Percentiles rank a stretch among this genome's conserved stretches.
phyloP scores from a whole-genome alignment of 2,329 filamentous ascomycete genomes.

The Hypoxylon sp. region DNA sequence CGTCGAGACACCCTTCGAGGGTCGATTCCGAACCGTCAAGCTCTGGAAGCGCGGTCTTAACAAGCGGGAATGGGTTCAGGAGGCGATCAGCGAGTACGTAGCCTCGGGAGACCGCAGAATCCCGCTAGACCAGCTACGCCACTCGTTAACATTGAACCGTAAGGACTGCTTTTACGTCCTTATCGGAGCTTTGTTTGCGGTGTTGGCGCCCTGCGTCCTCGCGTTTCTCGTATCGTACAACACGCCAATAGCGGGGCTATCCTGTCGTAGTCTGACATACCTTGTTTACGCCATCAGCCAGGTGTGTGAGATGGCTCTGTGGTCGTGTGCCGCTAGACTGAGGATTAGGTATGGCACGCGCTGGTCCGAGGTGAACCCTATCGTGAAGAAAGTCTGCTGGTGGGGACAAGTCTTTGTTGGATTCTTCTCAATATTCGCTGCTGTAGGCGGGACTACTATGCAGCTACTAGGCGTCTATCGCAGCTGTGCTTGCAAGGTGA shows the following conservation, averaged over 20 bases:
- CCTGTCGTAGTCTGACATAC: constrained; percentile 56
- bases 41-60: constrained; percentile 56
- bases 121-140: constrained; percentile 38
- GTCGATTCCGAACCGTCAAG: constrained; percentile 52
- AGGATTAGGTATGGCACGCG: constrained; percentile 48
- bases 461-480: constrained; percentile 53
- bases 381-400: constrained; percentile 52
- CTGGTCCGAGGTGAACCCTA: constrained; percentile 49
- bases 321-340: constrained; percentile 51
- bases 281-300: constrained; percentile 56
- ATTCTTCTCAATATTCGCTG: constrained; percentile 52
- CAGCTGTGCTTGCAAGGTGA: constrained; percentile 51
- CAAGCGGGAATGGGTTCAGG: constrained; percentile 53
- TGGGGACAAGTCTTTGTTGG: constrained; percentile 53
- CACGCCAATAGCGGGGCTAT: constrained; percentile 54
- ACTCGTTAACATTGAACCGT: constrained; percentile 40
- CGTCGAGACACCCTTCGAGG: constrained; percentile 51
- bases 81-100: constrained; percentile 51
- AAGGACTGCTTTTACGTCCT: constrained; percentile 49
- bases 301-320: constrained; percentile 52
- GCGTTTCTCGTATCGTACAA: constrained; percentile 56
- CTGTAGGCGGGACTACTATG: constrained; percentile 52
- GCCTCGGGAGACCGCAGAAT: constrained; percentile 17
- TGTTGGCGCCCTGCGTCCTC: constrained; percentile 52
- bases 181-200: constrained; percentile 44